Evolutionary conservation across 148 eudicot species (phyloP), one percentile per base, ranked within the genome.

Genomic region (Pharnaceum exiguum): DNA sequence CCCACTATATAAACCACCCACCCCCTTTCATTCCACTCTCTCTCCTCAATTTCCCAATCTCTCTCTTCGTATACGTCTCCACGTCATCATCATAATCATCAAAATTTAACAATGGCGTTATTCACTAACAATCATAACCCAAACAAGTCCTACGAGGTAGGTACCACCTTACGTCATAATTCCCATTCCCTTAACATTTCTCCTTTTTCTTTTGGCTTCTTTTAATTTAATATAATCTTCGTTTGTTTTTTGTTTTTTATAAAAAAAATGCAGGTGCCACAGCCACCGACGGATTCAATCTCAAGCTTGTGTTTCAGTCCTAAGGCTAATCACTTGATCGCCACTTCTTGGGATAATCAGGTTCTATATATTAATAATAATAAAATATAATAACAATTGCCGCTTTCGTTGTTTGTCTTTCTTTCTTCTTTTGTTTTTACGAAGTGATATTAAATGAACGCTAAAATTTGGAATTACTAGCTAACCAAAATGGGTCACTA

Each of bases 301-400:
- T 86, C 95, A 31, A 90, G 97, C 75, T 78, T 90, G 36, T 32
- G 63, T 48, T 91, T 91, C 60, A 91, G 95, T 72, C 94, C 97
- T 12, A 87, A 87, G 77, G 95, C 96, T n/a, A 87, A 91, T 74
- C 72, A 55, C 31, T 79, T 91, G 36, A 78, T 87, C 5, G 95
- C 89, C n/a, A 85, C 94, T 58, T 91, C 97, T 35, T 91, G 96
- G 97, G 97, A 91, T 82, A 87, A 84, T 56, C 97, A 87, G 96
- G 97, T 90, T 59, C 16, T 31, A 10, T 17, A 50, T 3, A 45
- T 40, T 10, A 30, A 10, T 19, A 18, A 25, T 11, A n/a, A n/a
- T n/a, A n/a, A n/a, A n/a, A n/a, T n/a, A n/a, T n/a, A n/a, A n/a
- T n/a, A n/a, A n/a, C n/a, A n/a, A n/a, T n/a, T n/a, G n/a, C n/a